Evolutionary conservation across 2,329 filamentous ascomycete species (phyloP), one percentile per base, ranked within the genome.

Genomic region (Allantophomopsis lycopodina): DNA sequence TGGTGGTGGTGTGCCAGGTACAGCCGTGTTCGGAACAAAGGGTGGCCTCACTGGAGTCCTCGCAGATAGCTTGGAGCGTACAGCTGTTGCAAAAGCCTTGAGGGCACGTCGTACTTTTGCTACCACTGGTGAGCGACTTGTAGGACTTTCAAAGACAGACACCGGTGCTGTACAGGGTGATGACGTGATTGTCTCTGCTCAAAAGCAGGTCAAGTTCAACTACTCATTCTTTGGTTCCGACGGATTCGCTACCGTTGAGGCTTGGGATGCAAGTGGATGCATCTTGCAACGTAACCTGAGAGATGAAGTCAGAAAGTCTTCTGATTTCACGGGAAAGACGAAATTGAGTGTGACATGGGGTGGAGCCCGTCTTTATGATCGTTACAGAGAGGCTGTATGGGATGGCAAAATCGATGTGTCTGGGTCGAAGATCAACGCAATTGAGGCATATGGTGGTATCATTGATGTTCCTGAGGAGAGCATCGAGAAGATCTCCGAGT

Each of bases 1-100:
- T 38, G 57, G 57, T 10, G 57, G 57, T 12, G 56, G 57, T 5
- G 57, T 60, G 0, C 53, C 55, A 2, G 56, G 56, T 2, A 58
- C 52, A 4, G 55, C 55, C 2, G 56, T 58, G 0, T 59, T 59
- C 38, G 53, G 51, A 12, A 53, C 52, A 5, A 54, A 50, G 34
- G 52, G 48, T n/a, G 52, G 50, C 0, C 32, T 55, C 7, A 56
- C 50, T 1, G 53, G 54, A 14, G 52, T 55, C 4, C 36, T 54
- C 32, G 39, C 52, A 0, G 36, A 45, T 2, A 46, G 32, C 11
- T 38, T 55, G 37, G 42, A 48, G 15, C 38, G 48, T 13, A 40
- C n/a, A 11, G 40, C 36, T 6, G 50, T 55, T 10, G 54, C 39
- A 1, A 42, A 39, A n/a, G 37, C 52, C 0, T 43, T 57, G 2